These are phyloP conservation scores for Dimargaris xerosporica DNA, from an alignment of 192 early-diverging fungal genomes.

Conservation along the genomic window DNA sequence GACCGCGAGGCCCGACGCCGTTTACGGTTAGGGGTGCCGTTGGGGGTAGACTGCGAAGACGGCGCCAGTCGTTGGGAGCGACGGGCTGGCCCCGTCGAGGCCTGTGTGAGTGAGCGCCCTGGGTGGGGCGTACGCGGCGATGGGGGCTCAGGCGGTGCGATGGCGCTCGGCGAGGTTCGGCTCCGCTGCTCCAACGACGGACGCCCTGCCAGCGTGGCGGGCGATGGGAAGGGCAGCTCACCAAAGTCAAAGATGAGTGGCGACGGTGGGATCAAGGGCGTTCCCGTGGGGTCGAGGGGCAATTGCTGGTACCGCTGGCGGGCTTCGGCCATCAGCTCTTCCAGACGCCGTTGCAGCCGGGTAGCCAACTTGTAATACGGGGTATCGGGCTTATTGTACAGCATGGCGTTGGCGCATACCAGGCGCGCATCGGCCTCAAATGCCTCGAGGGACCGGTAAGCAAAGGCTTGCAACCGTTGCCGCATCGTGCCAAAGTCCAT, in stretches of 20 bases:
- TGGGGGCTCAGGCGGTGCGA: no score
- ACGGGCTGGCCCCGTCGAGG: no score
- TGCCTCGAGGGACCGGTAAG: slow-evolving; percentile 38
- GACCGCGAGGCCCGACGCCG: no score
- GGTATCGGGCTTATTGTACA: slow-evolving; percentile 27
- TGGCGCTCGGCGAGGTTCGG: no score
- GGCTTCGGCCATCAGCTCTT: slow-evolving; percentile 16
- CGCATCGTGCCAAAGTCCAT: slow-evolving; percentile 65
- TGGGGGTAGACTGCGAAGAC: no score
- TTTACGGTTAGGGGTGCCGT: no score
- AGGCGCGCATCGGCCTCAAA: slow-evolving; percentile 34
- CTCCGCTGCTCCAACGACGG: no score
- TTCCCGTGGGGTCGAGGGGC: neutral
- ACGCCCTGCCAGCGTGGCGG: neutral
- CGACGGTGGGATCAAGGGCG: slow-evolving; percentile 7
- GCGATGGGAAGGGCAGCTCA: neutral
- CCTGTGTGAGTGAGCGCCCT: no score
- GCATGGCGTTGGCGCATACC: slow-evolving; percentile 25
- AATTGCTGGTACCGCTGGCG: neutral
- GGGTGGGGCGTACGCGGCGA: no score
- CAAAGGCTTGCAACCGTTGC: slow-evolving; percentile 32
- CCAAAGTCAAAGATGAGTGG: slow-evolving; percentile 5
- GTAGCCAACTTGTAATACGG: slow-evolving; percentile 25
- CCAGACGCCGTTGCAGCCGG: slow-evolving; percentile 19
- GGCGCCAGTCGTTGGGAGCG: no score